A percentile compares a stretch with the other conserved stretches of the same genome.
phyloP scores from a whole-genome alignment of 148 eudicot species.

The Diospyros kaki region DNA sequence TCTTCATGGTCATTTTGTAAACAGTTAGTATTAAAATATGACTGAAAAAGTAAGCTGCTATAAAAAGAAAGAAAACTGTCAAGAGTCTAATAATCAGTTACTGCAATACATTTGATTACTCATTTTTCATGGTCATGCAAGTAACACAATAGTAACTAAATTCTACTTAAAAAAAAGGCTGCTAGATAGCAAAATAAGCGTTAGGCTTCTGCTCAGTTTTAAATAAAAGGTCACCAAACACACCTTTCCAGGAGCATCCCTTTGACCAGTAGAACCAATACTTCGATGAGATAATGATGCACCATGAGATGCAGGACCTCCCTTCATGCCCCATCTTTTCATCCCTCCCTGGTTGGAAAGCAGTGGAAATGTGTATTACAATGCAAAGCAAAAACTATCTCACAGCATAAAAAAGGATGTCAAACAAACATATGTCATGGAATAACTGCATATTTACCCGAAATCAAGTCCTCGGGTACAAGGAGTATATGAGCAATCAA shows the following conservation, averaged over 20 bases:
- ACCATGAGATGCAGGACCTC: constrained; percentile 92
- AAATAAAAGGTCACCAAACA: neutral
- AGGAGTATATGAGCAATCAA: neutral
- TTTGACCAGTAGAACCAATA: constrained; percentile 90
- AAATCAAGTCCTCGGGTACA: neutral
- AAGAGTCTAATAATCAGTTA: too few species aligned
- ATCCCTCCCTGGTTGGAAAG: constrained; percentile 64
- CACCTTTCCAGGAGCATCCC: constrained; percentile 94
- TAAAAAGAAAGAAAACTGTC: too few species aligned
- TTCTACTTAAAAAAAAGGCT: neutral
- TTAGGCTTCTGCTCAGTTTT: neutral
- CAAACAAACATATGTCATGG: too few species aligned
- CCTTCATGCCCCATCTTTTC: constrained; percentile 59
- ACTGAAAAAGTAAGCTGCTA: too few species aligned
- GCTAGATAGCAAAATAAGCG: neutral
- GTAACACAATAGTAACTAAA: neutral
- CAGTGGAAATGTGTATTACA: neutral
- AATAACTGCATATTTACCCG: neutral
- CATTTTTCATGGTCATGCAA: neutral
- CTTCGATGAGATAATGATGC: constrained; percentile 81
- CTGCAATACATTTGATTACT: too few species aligned
- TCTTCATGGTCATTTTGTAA: too few species aligned
- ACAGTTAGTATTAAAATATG: too few species aligned
- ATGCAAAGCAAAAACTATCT: neutral
- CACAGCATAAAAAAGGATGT: too few species aligned